Base-by-base conservation (phyloP, 2,329 filamentous ascomycete species). In the Amylocarpus encephaloides region DNA sequence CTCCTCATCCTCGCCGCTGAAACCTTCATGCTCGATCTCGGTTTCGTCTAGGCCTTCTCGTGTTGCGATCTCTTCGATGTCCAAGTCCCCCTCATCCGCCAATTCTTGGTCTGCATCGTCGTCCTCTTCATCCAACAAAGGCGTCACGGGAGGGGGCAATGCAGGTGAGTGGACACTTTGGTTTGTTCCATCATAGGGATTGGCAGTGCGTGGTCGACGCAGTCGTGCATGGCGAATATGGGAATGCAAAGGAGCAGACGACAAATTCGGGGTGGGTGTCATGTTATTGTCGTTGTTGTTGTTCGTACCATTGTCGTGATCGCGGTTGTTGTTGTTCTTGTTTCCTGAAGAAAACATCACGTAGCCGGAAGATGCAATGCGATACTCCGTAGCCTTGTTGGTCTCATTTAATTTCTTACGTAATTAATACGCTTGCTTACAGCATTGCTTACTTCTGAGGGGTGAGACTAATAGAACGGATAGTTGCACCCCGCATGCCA, bases 1-100 rank as follows among this genome's bases (percentile, higher is more conserved):
- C 19, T 56, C 66, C 19, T 66, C 67, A 10, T 62, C 65, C 12
- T 52, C 54, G 22, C 49, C 47, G 4, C 50, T 36, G 42, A 45
- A 41, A 7, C 45, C 61, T 35, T 54, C 55, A 26, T 50, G 61
- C 35, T 53, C 55, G 16, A 58, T 62, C 6, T 60, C 59, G 7
- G 62, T 61, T 12, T 59, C 56, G 26, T 57, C 54, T 15, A 57
- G 43, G n/a, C 55, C 29, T 32, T 33, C 26, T 5, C 18, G n/a
- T 26, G 22, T 7, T 7, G 22, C 22, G 35, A 13, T 18, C 10
- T 36, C 32, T 2, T 18, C 30, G 11, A 36, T 38, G 2, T 46
- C 43, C 4, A 19, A n/a, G 10, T 46, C 43, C 9, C 16, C 33
- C 13, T 46, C 43, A 9, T 33, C 19, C 12, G 5, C 32, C 15